These are phyloP conservation scores for Gynochthodes officinalis DNA, from an alignment of 257 asterid species.

Conservation along the genomic window DNA sequence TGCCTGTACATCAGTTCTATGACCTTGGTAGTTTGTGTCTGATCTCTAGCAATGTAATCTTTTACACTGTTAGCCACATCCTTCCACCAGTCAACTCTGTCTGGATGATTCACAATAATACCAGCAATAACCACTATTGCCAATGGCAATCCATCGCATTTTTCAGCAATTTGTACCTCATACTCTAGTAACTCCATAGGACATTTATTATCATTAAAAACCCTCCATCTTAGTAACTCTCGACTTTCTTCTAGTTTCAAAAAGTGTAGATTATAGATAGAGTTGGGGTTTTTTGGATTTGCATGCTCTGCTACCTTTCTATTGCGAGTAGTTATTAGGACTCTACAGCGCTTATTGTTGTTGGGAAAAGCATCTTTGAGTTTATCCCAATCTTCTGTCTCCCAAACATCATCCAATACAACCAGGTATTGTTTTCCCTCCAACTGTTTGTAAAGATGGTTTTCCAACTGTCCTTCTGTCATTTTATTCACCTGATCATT, in stretches of 20 bases:
- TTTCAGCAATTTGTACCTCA: background rate
- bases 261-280: background rate
- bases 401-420: conserved; percentile 62
- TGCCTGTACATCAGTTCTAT: conserved; percentile 20
- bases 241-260: background rate
- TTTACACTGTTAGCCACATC: conserved; percentile 17
- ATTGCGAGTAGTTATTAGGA: conserved; percentile 6
- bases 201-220: conserved; percentile 8
- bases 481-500: conserved; percentile 29
- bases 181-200: background rate
- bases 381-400: conserved; percentile 5
- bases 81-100: conserved; percentile 20
- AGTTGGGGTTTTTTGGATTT: background rate
- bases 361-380: conserved; percentile 5
- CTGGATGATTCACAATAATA: conserved; percentile 7
- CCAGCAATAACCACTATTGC: conserved; percentile 34
- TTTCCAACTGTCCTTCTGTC: conserved; percentile 34
- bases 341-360: conserved; percentile 7
- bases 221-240: conserved; percentile 17
- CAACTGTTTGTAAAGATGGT: conserved; percentile 27
- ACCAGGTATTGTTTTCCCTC: conserved; percentile 40
- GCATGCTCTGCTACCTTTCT: background rate
- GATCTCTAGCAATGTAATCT: conserved; percentile 3
- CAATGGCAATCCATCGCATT: conserved; percentile 15
- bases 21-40: background rate